These are phyloP conservation scores for Hanseniaspora clermontiae DNA, from an alignment of 805 yeast genomes.

Conservation along the genomic window DNA sequence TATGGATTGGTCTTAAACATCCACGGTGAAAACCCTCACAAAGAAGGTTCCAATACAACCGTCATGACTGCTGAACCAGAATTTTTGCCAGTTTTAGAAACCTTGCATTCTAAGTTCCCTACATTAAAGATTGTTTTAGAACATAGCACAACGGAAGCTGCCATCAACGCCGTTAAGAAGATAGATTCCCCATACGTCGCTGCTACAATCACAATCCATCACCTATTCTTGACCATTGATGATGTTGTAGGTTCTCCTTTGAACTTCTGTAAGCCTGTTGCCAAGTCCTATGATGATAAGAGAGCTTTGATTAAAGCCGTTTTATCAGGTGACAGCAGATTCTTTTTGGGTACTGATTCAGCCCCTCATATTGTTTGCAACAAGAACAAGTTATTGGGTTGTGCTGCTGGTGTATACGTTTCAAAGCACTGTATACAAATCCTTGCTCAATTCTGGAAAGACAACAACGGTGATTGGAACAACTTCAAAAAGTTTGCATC, in stretches of 20 bases:
- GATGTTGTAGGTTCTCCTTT: constrained; percentile 95
- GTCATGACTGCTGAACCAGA: constrained; percentile 88
- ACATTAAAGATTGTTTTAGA: constrained; percentile 74
- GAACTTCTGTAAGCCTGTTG: constrained; percentile 95
- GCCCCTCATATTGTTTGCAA: constrained; percentile 88
- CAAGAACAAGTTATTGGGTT: constrained; percentile 66
- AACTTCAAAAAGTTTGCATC: constrained; percentile 63
- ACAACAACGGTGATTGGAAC: constrained; percentile 40
- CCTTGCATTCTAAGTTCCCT: constrained; percentile 75
- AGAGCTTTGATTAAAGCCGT: constrained; percentile 78
- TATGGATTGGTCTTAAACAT: constrained; percentile 67
- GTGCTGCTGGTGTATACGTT: constrained; percentile 96
- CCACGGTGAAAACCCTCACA: constrained; percentile 90
- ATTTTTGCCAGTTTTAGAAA: constrained; percentile 76
- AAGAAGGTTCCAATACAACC: constrained; percentile 50
- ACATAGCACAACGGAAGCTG: constrained; percentile 88
- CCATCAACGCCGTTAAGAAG: constrained; percentile 60
- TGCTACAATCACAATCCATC: constrained; percentile 94
- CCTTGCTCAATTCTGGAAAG: constrained; percentile 74
- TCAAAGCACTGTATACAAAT: constrained; percentile 74
- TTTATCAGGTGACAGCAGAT: constrained; percentile 78
- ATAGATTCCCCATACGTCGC: constrained; percentile 59
- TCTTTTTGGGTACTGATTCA: constrained; percentile 93
- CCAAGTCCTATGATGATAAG: constrained; percentile 78
- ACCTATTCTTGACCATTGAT: constrained; percentile 74